Evolutionary conservation across 1,284 basidiomycete species (phyloP).

Genomic region (Porogramme epimiltina): DNA sequence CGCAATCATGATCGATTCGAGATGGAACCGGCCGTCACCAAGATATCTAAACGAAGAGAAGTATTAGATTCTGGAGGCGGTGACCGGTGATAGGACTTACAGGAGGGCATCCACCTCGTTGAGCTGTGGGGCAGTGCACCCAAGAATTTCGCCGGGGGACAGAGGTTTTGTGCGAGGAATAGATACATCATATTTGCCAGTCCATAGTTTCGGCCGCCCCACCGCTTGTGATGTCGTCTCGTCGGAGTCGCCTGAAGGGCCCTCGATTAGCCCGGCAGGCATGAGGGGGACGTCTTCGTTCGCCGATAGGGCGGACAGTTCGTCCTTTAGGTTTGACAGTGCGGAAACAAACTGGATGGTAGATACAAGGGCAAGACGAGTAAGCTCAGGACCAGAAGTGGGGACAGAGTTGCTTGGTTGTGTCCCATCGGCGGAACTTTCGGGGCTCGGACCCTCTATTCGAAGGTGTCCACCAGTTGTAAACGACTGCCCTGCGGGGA

Average conservation of each 20-base stretch:
- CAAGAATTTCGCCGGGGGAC: conserved; percentile 95
- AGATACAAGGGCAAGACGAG: conserved; percentile 85
- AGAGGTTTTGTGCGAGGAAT: conserved; percentile 94
- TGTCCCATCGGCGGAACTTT: not conserved
- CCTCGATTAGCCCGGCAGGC: conserved; percentile 21
- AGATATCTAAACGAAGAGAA: conserved; percentile 65
- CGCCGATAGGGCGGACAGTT: conserved; percentile 52
- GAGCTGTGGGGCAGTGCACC: conserved; percentile 92
- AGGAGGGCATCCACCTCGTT: conserved; percentile 83
- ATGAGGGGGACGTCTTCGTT: conserved; percentile 11
- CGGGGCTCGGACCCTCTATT: conserved; percentile 48
- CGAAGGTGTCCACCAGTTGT: conserved; percentile 51
- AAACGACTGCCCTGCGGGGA: conserved; percentile 58
- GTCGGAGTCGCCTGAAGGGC: conserved; percentile 1
- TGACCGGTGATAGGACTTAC: conserved; percentile 47
- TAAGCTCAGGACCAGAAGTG: conserved; percentile 41
- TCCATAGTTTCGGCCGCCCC: conserved; percentile 42
- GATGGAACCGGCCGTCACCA: conserved; percentile 97
- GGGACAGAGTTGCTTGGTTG: not conserved
- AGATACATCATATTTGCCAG: conserved; percentile 73
- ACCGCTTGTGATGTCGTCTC: not conserved
- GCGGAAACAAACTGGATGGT: conserved; percentile 96
- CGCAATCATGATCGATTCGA: conserved; percentile 99
- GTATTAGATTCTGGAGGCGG: not conserved
- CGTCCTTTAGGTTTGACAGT: conserved; percentile 83